A percentile compares a stretch with the other conserved stretches of the same genome.
Evolutionary conservation across 2,329 filamentous ascomycete species (phyloP).

Genomic region (Phaeophleospora eucalypticola): DNA sequence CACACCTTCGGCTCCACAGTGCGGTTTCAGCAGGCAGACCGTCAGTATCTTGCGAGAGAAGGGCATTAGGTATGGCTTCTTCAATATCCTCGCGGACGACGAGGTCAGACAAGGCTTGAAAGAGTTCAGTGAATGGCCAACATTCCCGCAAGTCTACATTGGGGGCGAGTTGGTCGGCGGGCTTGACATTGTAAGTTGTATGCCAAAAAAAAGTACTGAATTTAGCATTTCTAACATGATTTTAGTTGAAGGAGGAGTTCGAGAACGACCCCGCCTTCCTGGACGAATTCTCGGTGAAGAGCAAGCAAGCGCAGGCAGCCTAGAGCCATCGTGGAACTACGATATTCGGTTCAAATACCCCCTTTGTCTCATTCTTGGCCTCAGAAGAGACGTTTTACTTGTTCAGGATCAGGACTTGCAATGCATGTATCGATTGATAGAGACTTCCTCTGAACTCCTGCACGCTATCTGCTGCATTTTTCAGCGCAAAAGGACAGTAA

Average conservation of each 20-base stretch:
- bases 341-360: slow-evolving; percentile 6
- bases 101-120: slow-evolving; percentile 95
- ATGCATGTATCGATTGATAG: too few species aligned
- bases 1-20: slow-evolving; percentile 81
- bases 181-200: slow-evolving; percentile 78
- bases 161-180: slow-evolving; percentile 87
- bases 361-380: neutral
- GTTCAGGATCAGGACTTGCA: neutral
- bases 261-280: slow-evolving; percentile 80
- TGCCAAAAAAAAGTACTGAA: neutral
- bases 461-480: too few species aligned
- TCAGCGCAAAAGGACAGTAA: too few species aligned
- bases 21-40: slow-evolving; percentile 87
- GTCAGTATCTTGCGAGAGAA: slow-evolving; percentile 83
- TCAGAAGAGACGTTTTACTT: neutral
- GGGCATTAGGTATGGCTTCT: slow-evolving; percentile 94
- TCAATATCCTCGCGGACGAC: slow-evolving; percentile 97
- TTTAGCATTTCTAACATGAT: slow-evolving; percentile 23
- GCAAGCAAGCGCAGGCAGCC: slow-evolving; percentile 2
- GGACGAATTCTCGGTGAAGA: slow-evolving; percentile 53
- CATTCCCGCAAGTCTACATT: slow-evolving; percentile 92
- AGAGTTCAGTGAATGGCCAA: slow-evolving; percentile 98
- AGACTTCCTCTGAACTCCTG: too few species aligned
- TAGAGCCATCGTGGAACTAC: neutral
- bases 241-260: slow-evolving; percentile 87